Conservation (phyloP, 2,329 filamentous ascomycete species). For the Lizonia empirigonia region DNA sequence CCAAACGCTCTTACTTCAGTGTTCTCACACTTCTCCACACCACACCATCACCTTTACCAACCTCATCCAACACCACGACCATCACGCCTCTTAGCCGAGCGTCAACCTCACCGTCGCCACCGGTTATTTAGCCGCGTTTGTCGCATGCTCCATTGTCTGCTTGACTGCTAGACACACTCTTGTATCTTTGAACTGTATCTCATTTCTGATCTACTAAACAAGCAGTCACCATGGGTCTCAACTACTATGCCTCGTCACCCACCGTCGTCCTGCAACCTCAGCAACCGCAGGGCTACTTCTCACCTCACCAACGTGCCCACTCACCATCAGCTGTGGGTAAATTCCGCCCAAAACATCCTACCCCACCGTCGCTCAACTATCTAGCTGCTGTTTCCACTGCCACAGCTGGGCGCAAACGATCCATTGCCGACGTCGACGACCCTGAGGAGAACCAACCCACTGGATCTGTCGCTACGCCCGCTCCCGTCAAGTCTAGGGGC, state of each 20-base stretch:
- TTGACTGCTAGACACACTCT: slow-evolving; percentile 34
- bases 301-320: slow-evolving; percentile 40
- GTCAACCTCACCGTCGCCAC: slow-evolving; percentile 35
- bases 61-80: slow-evolving; percentile 16
- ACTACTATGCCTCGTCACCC: slow-evolving; percentile 55
- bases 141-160: slow-evolving; percentile 39
- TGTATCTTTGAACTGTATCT: slow-evolving; percentile 41
- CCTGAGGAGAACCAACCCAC: slow-evolving; percentile 62
- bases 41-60: slow-evolving; percentile 13
- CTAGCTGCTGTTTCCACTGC: slow-evolving; percentile 49
- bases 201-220: slow-evolving; percentile 48
- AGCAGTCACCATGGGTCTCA: slow-evolving; percentile 51
- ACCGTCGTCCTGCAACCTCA: slow-evolving; percentile 54
- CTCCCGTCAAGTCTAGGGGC: slow-evolving; percentile 63
- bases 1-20: slow-evolving; percentile 13
- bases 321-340: slow-evolving; percentile 42
- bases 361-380: slow-evolving; percentile 52
- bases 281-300: slow-evolving; percentile 46
- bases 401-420: slow-evolving; percentile 73
- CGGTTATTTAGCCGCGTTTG: slow-evolving; percentile 27
- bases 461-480: slow-evolving; percentile 54
- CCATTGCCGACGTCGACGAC: slow-evolving; percentile 77
- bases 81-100: slow-evolving; percentile 26
- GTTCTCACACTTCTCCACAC: slow-evolving; percentile 11
- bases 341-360: slow-evolving; percentile 49